Conservation (phyloP, 768 basidiomycete species). For the Boletus pseudo-olivaceus region DNA sequence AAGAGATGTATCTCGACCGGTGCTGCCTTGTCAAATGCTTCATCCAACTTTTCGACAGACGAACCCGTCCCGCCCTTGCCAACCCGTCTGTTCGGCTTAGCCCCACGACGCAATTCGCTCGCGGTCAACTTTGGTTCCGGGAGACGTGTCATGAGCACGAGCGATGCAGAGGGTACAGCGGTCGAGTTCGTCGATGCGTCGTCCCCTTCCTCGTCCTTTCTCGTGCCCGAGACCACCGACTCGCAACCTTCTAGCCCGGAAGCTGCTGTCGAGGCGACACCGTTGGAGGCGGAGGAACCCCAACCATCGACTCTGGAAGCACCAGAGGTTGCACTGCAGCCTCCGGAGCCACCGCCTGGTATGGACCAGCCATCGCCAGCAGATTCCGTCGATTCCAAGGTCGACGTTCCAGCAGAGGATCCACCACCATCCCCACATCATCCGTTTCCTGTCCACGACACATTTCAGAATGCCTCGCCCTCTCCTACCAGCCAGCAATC, state of each 20-base stretch:
- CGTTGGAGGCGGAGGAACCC: constrained; percentile 1
- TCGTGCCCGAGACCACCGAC: background rate
- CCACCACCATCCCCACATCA: background rate
- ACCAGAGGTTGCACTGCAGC: background rate
- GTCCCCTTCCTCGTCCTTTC: constrained; percentile 2
- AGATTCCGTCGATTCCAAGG: background rate
- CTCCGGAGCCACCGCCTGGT: background rate
- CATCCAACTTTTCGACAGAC: constrained; percentile 11
- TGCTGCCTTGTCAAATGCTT: constrained; percentile 11
- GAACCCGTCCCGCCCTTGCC: constrained; percentile 28
- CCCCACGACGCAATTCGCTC: constrained; percentile 29
- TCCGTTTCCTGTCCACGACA: background rate
- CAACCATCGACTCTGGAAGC: background rate
- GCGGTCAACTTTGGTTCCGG: constrained; percentile 22
- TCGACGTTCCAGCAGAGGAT: constrained; percentile 1
- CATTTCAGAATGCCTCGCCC: constrained; percentile 3
- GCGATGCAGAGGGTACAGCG: constrained; percentile 1
- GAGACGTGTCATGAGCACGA: constrained; percentile 19
- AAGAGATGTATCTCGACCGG: constrained; percentile 32
- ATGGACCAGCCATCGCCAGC: background rate
- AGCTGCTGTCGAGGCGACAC: background rate
- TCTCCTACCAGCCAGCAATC: background rate
- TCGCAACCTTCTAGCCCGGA: background rate
- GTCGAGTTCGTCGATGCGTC: constrained; percentile 2
- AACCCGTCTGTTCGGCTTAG: background rate